Evolutionary conservation across 2,329 filamentous ascomycete species (phyloP), one percentile per base, ranked within the genome.

Genomic region (Neofusicoccum sp.): DNA sequence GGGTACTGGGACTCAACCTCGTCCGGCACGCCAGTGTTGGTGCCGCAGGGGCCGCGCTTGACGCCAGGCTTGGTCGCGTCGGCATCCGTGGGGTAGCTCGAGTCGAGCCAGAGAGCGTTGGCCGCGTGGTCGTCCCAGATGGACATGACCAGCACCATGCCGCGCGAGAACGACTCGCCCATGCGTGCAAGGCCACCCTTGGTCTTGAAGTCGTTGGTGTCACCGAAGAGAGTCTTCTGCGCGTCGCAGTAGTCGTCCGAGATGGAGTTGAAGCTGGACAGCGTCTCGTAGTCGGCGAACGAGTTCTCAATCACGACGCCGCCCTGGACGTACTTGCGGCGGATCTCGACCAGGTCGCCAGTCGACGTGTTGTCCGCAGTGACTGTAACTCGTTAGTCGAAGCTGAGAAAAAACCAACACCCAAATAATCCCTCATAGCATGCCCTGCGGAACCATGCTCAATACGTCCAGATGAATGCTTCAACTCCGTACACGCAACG

Each of bases 81-180:
- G 33, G 65, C 67, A 57, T 72, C 69, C 63, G 78, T 77, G 51
- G 87, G 87, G 78, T 83, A 88, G 71, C 78, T 82, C 63, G 83
- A 84, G 78, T 91, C 88, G 67, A 91, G 83, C 89, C 89, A 91
- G 68, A 88, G 82, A 87, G 91, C 90, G 76, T 87, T 82, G 69
- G 83, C 76, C 62, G 82, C 74, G 75, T 89, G 83, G 76, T 90
- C 87, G 69, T 89, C 84, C 81, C 81, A 84, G 62, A 86, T 75
- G 26, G 78, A 16, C 28, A 28, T 43, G 65, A 87, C 85, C 12
- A 89, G 79, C 38, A 87, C 86, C 83, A 88, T 86, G 36, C 85
- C 85, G 33, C 79, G 67, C 5, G 72, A 70, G 41, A 89, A 74
- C 26, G 84, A 85, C 1, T 76, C 70, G 63, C 80, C 79, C 80